A percentile compares a stretch with the other conserved stretches of the same genome.
phyloP scores from a whole-genome alignment of 495 filamentous ascomycete species.

The Daldinia vernicosa region DNA sequence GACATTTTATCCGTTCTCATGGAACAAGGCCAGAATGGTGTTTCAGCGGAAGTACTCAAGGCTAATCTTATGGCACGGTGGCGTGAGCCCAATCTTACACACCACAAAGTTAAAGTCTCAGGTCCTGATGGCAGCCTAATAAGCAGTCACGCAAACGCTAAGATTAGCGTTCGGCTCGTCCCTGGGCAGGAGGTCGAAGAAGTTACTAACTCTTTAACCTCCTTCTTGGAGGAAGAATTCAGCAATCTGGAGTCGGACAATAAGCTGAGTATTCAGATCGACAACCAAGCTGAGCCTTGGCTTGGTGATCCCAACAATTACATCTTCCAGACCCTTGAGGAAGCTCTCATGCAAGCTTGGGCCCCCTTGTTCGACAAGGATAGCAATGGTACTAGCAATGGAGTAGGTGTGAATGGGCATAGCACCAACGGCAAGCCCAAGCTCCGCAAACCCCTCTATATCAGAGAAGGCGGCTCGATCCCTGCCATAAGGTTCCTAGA shows the following conservation, averaged over 20 bases:
- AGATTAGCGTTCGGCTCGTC: conserved; percentile 89
- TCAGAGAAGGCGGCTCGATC: conserved; percentile 94
- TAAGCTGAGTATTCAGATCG: conserved; percentile 80
- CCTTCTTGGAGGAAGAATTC: conserved; percentile 77
- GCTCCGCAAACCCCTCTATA: conserved; percentile 76
- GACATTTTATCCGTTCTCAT: conserved; percentile 82
- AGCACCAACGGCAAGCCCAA: conserved; percentile 35
- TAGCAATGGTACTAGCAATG: conserved; percentile 5
- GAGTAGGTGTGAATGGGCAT: conserved; percentile 2
- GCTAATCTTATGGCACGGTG: conserved; percentile 88
- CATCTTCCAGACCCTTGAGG: conserved; percentile 87
- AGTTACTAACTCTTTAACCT: conserved; percentile 71
- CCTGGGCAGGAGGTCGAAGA: conserved; percentile 85
- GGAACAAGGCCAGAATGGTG: conserved; percentile 70
- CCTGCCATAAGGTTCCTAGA: conserved; percentile 93
- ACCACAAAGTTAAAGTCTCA: conserved; percentile 91
- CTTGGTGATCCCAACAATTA: conserved; percentile 90
- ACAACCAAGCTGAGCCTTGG: conserved; percentile 95
- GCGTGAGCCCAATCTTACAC: conserved; percentile 94
- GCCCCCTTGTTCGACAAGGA: conserved; percentile 49
- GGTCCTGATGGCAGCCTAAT: conserved; percentile 88
- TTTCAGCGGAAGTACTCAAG: conserved; percentile 73
- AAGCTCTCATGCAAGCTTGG: conserved; percentile 88
- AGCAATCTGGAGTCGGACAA: conserved; percentile 78
- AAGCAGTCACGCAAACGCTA: conserved; percentile 82